Percentiles rank a stretch among this genome's conserved stretches.
These are phyloP conservation scores for Leccinum solheimii DNA, from an alignment of 1,284 basidiomycete genomes.

Conservation along the genomic window DNA sequence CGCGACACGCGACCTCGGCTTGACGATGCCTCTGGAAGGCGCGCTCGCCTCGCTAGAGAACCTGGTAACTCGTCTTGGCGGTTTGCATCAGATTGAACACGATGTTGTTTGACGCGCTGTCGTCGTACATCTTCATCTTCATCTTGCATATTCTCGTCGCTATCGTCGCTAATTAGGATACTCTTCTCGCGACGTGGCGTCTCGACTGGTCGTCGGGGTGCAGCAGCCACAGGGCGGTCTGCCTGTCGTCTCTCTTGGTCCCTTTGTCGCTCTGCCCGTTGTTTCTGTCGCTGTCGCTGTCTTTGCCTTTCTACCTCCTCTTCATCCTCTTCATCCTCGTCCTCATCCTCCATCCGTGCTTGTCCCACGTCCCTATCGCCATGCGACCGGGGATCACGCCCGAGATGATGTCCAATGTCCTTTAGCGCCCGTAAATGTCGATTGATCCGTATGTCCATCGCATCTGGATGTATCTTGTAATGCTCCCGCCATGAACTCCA, in stretches of 20 bases:
- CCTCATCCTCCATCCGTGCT: slow-evolving; percentile 8
- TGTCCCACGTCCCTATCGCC: neutral
- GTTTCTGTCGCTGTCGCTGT: neutral
- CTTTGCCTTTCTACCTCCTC: slow-evolving; percentile 1
- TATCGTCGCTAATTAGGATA: neutral
- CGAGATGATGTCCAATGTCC: slow-evolving; percentile 21
- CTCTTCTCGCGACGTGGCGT: neutral
- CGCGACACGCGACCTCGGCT: neutral
- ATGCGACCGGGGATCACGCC: slow-evolving; percentile 28
- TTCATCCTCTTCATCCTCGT: slow-evolving; percentile 5
- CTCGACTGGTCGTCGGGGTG: neutral
- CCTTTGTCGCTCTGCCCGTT: neutral
- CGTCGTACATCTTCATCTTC: neutral
- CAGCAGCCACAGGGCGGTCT: neutral
- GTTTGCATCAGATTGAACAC: neutral
- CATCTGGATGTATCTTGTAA: slow-evolving; percentile 42
- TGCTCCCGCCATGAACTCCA: slow-evolving; percentile 57
- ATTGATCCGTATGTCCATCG: slow-evolving; percentile 45
- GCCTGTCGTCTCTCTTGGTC: neutral
- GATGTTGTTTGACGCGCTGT: neutral
- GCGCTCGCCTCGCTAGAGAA: neutral
- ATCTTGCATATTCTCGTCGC: neutral
- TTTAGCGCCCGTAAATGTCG: slow-evolving; percentile 23
- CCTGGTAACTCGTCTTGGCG: neutral
- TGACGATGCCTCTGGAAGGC: neutral